Conservation (phyloP, 2,329 filamentous ascomycete genomes). For the Didymosphaeria variabile region DNA sequence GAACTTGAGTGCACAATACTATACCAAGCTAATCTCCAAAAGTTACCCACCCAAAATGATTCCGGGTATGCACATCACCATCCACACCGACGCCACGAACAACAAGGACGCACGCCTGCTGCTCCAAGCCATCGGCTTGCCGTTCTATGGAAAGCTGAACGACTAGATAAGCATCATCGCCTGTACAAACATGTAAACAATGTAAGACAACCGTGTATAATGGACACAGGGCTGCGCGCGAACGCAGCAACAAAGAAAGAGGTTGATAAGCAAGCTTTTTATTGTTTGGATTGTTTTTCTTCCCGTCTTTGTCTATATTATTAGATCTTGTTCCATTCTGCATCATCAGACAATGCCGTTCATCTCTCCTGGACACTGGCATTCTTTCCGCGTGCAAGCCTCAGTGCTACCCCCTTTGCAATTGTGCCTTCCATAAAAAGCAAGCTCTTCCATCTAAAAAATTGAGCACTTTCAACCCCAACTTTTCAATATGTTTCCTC, state of each 20-base stretch:
- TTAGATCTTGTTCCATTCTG: slow-evolving; percentile 9
- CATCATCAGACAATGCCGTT: slow-evolving; percentile 8
- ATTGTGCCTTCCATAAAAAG: slow-evolving; percentile 5
- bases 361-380: background rate
- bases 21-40: slow-evolving; percentile 1
- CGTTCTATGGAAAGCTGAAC: slow-evolving; percentile 79
- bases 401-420: background rate
- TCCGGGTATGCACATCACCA: slow-evolving; percentile 81
- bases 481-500: background rate
- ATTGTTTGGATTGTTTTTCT: slow-evolving; percentile 8
- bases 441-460: background rate
- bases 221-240: slow-evolving; percentile 13
- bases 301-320: slow-evolving; percentile 11
- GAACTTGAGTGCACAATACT: background rate
- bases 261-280: slow-evolving; percentile 3
- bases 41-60: slow-evolving; percentile 78
- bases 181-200: slow-evolving; percentile 35
- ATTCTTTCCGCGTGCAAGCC: background rate
- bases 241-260: slow-evolving; percentile 11
- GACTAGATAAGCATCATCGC: slow-evolving; percentile 30
- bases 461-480: background rate
- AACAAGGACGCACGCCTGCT: slow-evolving; percentile 86
- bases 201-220: slow-evolving; percentile 24
- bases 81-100: slow-evolving; percentile 84
- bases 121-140: slow-evolving; percentile 75